Base-by-base conservation (phyloP, 768 basidiomycete species). In the Favolaschia claudopus region DNA sequence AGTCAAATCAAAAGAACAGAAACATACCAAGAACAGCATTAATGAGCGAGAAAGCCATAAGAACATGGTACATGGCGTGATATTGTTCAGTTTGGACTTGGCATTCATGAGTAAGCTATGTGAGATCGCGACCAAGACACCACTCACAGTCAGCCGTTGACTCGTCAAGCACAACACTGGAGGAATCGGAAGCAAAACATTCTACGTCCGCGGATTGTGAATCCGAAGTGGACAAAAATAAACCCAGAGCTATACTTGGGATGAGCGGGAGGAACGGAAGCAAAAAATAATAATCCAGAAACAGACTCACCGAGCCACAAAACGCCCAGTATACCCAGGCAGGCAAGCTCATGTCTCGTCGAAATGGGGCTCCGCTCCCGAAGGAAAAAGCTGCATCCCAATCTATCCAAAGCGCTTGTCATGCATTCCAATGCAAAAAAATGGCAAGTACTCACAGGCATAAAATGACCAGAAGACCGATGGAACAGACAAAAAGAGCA, bases 41-140 rank as follows among this genome's bases (percentile, higher is more conserved):
- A 72, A 94, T 85, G 53, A 93, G 74, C 7, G 92, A 85, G 74
- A 93, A 93, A 17, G 88, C 85, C 72, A 87, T 90, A 58, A 94
- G 78, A 19, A 93, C 92, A 27, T 88, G 86, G 71, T 93, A 93
- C 79, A 93, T 92, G n/a, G 92, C 91, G 64, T 92, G 92, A 71
- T 89, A 94, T 59, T 90, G 90, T 66, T 92, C 89, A 22, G 91
- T 93, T 54, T 90, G 87, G 75, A 93, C 92, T 93, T n/a, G n/a
- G 66, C 17, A 19, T 9, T 28, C n/a, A n/a, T n/a, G n/a, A n/a
- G n/a, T n/a, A n/a, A n/a, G n/a, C 17, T 52, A 25, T 10, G 28
- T 34, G 29, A 27, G 19, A 39, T 39, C 33, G 46, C n/a, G 34
- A n/a, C n/a, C n/a, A n/a, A n/a, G n/a, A n/a, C 33, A 40, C 17